Evolutionary conservation across 2,329 filamentous ascomycete genomes (phyloP).

Genomic region (Rhinocladiella similis): DNA sequence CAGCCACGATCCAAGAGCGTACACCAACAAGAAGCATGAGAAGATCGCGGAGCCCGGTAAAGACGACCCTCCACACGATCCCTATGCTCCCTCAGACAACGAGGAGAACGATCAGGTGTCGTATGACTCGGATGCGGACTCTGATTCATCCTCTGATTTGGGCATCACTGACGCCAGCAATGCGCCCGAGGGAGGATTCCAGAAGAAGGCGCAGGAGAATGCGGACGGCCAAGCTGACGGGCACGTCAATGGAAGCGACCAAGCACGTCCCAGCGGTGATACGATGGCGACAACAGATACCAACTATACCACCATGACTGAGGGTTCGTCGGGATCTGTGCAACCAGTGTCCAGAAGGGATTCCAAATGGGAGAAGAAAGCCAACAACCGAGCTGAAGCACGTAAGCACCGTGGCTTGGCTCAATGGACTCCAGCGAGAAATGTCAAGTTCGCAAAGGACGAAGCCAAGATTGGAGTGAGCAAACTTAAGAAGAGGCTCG

Average conservation of each 20-base stretch:
- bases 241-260: constrained; percentile 27
- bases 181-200: constrained; percentile 27
- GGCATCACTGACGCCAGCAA: constrained; percentile 59
- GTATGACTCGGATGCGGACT: constrained; percentile 33
- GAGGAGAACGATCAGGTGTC: constrained; percentile 32
- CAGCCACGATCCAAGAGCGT: constrained; percentile 69
- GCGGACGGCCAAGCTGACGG: constrained; percentile 8
- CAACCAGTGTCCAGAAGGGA: constrained; percentile 24
- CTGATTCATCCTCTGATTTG: constrained; percentile 48
- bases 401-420: constrained; percentile 86
- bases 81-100: constrained; percentile 48
- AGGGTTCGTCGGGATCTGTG: constrained; percentile 18
- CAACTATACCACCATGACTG: constrained; percentile 26
- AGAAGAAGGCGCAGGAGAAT: constrained; percentile 26
- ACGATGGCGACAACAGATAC: constrained; percentile 47
- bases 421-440: constrained; percentile 92
- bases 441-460: constrained; percentile 82
- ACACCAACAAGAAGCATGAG: constrained; percentile 53
- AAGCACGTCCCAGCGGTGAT: constrained; percentile 29
- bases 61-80: constrained; percentile 54
- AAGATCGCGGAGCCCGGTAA: constrained; percentile 59
- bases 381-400: constrained; percentile 58
- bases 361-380: constrained; percentile 34
- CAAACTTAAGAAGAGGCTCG: constrained; percentile 72
- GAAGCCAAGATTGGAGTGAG: constrained; percentile 77